Base-by-base conservation (phyloP, 2,329 filamentous ascomycete genomes). In the Trichoderma pleuroti region DNA sequence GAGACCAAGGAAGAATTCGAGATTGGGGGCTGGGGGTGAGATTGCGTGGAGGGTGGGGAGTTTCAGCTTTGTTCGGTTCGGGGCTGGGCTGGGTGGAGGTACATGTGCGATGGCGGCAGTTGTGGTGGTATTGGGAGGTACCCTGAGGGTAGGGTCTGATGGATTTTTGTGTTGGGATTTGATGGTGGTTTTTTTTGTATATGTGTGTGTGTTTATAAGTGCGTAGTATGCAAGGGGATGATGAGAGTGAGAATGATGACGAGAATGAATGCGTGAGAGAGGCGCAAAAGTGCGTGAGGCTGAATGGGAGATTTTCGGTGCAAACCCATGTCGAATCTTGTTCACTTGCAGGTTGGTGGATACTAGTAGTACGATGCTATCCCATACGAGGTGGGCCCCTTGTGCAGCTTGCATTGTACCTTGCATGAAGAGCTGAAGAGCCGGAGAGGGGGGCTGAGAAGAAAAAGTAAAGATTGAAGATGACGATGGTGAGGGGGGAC, bases 11-110 rank as follows among this genome's bases (percentile, higher is more conserved):
- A 39, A 46, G 28, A 49, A 49, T 39, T 39, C 36, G 21, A 56
- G 46, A 56, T 66, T 52, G 49, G 39, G 24, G 39, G 24, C 30
- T 28, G 26, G 26, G 32, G 49, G 66, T 61, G 56, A 68, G 66
- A 68, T 68, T 68, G 66, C 56, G 56, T 52, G 56, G 34, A 66
- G 32, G 24, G 34, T 12, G 59, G 59, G 36, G 18, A 56, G 63
- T 61, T 68, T 66, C 56, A 68, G 66, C 56, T 52, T 52, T 32
- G 24, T 49, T 49, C 11, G n/a, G 18, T 49, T 49, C 42, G 42
- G 42, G 42, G 42, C 3, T 18, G 16, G 42, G n/a, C 6, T n/a
- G 18, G 16, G 7, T 21, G 46, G n/a, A 24, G 46, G 46, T 52
- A 52, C 21, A 49, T 49, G 39, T 42, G 42, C 42, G 42, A 21